Percentiles rank a stretch among this genome's conserved stretches.
Conservation (phyloP, 768 basidiomycete species). For the Dendrothele bispora region DNA sequence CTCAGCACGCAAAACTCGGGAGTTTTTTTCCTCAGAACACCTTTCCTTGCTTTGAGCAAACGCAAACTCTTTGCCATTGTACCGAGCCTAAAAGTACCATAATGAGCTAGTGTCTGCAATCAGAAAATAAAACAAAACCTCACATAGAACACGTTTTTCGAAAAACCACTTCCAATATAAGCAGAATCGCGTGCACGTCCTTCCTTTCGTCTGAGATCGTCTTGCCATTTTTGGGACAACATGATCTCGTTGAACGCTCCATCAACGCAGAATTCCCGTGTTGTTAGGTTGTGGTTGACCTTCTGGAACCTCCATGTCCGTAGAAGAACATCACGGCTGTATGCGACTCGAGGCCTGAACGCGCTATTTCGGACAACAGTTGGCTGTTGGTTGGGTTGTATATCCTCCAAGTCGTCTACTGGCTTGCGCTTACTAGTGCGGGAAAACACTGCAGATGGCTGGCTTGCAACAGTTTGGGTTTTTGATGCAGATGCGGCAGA, state of each 20-base stretch:
- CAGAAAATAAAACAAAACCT: neutral
- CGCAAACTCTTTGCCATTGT: neutral
- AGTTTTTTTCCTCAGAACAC: neutral
- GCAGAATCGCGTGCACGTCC: neutral
- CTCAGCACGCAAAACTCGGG: neutral
- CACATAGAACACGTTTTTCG: neutral
- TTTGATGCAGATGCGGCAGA: too few relatives aligned
- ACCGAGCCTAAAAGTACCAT: slow-evolving; percentile 1
- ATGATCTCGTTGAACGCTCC: neutral
- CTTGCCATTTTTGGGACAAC: neutral
- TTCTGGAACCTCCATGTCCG: neutral
- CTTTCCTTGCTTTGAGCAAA: neutral
- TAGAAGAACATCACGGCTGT: neutral
- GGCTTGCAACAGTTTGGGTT: too few relatives aligned
- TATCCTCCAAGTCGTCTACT: too few relatives aligned
- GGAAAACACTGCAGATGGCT: too few relatives aligned
- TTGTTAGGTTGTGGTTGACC: neutral
- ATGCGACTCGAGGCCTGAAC: neutral
- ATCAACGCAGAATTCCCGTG: neutral
- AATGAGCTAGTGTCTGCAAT: too few relatives aligned
- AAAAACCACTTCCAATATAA: neutral
- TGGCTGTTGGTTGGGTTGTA: too few relatives aligned
- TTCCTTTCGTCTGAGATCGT: neutral
- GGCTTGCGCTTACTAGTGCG: too few relatives aligned
- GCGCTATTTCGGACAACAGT: neutral